Evolutionary conservation across 352 stramenopile genomes (phyloP).

Genomic region (Blastocystis hominis): DNA sequence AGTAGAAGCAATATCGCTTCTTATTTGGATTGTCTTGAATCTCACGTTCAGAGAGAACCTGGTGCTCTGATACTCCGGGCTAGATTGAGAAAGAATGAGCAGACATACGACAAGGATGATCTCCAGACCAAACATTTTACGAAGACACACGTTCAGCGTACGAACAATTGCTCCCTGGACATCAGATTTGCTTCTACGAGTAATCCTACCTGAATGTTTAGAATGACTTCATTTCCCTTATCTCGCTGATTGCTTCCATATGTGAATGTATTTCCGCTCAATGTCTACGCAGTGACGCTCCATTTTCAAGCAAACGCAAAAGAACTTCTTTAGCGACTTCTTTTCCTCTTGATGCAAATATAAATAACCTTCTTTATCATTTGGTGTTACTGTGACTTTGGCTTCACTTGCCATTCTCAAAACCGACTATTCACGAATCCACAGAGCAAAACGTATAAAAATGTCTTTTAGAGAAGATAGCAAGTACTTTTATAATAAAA

Average conservation of each 20-base stretch:
- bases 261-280: slow-evolving; percentile 51
- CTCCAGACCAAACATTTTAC: slow-evolving; percentile 55
- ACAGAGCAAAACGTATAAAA: background rate
- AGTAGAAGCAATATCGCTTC: slow-evolving; percentile 56
- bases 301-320: slow-evolving; percentile 18
- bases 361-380: slow-evolving; percentile 58
- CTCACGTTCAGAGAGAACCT: slow-evolving; percentile 18
- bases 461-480: background rate
- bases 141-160: slow-evolving; percentile 43
- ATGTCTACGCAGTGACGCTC: background rate
- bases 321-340: slow-evolving; percentile 58
- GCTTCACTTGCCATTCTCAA: slow-evolving; percentile 52
- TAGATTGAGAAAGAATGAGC: background rate
- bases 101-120: slow-evolving; percentile 47
- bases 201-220: slow-evolving; percentile 56
- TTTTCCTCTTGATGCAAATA: slow-evolving; percentile 58
- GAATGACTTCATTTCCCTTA: slow-evolving; percentile 34
- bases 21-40: slow-evolving; percentile 51
- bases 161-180: slow-evolving; percentile 43
- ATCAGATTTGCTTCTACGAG: background rate
- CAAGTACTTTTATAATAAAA: background rate
- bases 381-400: background rate
- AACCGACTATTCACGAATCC: background rate
- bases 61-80: slow-evolving; percentile 3
- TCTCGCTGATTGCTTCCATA: slow-evolving; percentile 56